Percentiles rank a stretch among this genome's conserved stretches.
These are phyloP conservation scores for Phytophthora europaea DNA, from an alignment of 352 stramenopile species.

Conservation along the genomic window DNA sequence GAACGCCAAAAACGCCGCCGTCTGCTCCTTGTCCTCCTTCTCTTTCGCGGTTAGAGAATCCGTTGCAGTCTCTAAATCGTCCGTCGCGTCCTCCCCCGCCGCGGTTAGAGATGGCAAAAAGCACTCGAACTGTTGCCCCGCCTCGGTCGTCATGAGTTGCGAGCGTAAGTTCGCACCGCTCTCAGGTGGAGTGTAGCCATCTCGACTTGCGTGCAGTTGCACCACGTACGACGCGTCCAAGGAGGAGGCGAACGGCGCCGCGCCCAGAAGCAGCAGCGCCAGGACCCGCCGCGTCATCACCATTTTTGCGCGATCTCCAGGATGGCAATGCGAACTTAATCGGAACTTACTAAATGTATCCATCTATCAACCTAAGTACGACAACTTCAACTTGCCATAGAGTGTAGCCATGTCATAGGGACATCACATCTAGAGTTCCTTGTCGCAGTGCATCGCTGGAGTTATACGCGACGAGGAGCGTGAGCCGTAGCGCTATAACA, in stretches of 20 bases:
- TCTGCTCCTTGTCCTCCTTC: conserved; percentile 12
- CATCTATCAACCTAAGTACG: conserved; percentile 12
- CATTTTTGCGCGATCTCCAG: conserved; percentile 1
- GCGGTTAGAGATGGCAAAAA: conserved; percentile 59
- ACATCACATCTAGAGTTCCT: neutral
- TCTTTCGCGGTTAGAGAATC: conserved; percentile 11
- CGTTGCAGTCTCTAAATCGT: conserved; percentile 4
- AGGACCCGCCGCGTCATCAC: conserved; percentile 34
- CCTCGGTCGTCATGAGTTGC: conserved; percentile 72
- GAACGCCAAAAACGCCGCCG: conserved; percentile 53
- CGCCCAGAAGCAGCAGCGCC: conserved; percentile 17
- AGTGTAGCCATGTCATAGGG: neutral
- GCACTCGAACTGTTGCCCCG: conserved; percentile 78
- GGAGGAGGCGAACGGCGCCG: conserved; percentile 22
- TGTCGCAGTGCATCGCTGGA: neutral
- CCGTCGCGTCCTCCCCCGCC: neutral
- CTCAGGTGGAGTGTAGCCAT: conserved; percentile 40
- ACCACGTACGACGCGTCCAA: conserved; percentile 72
- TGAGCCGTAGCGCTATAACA: conserved; percentile 1
- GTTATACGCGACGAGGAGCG: conserved; percentile 12
- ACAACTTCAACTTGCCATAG: conserved; percentile 18
- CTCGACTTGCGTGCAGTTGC: conserved; percentile 65
- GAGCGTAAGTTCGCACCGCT: conserved; percentile 37
- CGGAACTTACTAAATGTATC: conserved; percentile 2
- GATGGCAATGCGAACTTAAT: conserved; percentile 9